Base-by-base conservation (phyloP, 2,329 filamentous ascomycete genomes). In the Coniochaeta hoffmannii region DNA sequence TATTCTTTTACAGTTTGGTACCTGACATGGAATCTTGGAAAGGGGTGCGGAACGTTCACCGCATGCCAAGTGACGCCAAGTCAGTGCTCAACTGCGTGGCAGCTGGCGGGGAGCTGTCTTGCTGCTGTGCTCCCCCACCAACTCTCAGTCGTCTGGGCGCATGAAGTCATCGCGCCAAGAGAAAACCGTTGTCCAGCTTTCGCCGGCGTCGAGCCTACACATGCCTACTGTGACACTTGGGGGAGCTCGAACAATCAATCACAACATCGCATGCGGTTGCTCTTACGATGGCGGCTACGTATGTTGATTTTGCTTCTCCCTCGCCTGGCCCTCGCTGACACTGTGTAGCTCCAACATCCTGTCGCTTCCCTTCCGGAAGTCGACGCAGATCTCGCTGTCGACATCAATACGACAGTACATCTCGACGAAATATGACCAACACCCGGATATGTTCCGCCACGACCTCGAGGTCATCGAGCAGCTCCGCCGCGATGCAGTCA, bases 371-470 rank as follows among this genome's bases (percentile, higher is more conserved):
- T 97, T 97, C 73, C 90, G 93, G 64, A 89, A 87, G 68, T 93
- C 91, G 53, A 85, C 88, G 60, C 80, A 87, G 56, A 78, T 96
- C 38, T 88, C 87, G 57, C 81, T 97, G 59, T 88, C 89, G 55
- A 79, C 83, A 58, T 88, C 91, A 52, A 91, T 99, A 69, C 90
- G 89, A 61, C 87, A 94, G 69, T 97, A 99, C 76, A 97, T 99
- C 66, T 96, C 91, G 59, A 87, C 85, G 71, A 97, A 97, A 79
- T 97, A 97, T 86, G 93, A 97, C 72, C 94, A 99, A 70, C 93
- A 96, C 68, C 93, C 94, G 32, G 91, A 97, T 71, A 96, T 96
- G 87, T 99, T 99, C 72, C 83, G 85, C 60, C 82, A 89, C 60
- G 94, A 99, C 74, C 83, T 85, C 57, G 85, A 92, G 66, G 82